Evolutionary conservation across 306 rosid species (phyloP), one percentile per base, ranked within the genome.

Genomic region (Vigna radiata): DNA sequence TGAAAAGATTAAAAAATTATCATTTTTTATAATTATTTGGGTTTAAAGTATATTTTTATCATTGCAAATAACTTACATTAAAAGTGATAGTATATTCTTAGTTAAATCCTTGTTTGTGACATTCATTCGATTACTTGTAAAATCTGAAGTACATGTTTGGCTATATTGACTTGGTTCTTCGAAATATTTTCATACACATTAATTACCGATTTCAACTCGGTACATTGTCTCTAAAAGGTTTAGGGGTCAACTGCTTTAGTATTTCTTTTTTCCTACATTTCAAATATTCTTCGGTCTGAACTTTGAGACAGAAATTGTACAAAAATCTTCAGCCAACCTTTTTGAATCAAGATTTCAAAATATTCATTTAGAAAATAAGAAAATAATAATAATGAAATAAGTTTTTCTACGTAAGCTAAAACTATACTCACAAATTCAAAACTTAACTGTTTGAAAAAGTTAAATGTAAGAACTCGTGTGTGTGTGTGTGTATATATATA

Each of bases 291-390:
- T 37, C 37, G 19, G 47, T 75, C 12, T 62, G 79, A 62, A 63
- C 13, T 72, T 7, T 7, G 50, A 23, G 10, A 37, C 27, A 27
- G 6, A 67, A 55, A 37, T 41, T 54, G 49, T 12, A 17, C 37
- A 68, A 29, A 36, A 77, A 14, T 43, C 37, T 79, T 36, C 52
- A 54, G 59, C 52, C 44, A 66, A 13, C 6, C 16, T 8, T 66
- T 79, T 63, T 29, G 66, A 79, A 62, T 61, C 29, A 61, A 50
- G 56, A 52, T 41, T 63, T 61, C 10, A 60, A 62, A 55, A 36
- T 69, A 48, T 6, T 15, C 2, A 58, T 13, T 8, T 4, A 12
- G 23, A 12, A 70, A 33, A 36, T 8, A 8, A 39, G 10, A 7
- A 8, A 39, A 41, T 2, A 41, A 41, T 8, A 41, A 41, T 8